phyloP scores from a whole-genome alignment of 257 asterid genomes.

The Lycium barbarum region DNA sequence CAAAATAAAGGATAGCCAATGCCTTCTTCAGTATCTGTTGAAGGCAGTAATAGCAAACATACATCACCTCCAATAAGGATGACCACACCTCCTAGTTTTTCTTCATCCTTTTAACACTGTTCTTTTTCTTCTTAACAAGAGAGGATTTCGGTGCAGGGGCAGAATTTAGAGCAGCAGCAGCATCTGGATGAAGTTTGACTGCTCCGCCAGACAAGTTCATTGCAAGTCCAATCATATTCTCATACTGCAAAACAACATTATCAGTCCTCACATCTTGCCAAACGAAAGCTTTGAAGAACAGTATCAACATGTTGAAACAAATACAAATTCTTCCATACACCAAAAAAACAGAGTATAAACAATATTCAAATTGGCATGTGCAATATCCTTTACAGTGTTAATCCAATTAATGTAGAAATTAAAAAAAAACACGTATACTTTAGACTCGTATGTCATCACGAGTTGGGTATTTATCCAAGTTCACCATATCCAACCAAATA shows the following conservation, averaged over 20 bases:
- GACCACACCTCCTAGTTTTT: neutral
- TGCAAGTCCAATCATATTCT: neutral
- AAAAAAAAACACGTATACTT: neutral
- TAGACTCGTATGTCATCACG: neutral
- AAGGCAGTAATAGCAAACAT: neutral
- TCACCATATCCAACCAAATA: neutral
- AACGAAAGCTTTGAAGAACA: neutral
- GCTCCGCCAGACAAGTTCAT: neutral
- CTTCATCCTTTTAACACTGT: neutral
- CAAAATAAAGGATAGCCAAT: neutral
- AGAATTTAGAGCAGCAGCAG: neutral
- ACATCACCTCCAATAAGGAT: neutral
- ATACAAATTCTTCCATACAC: neutral
- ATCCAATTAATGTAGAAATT: no score
- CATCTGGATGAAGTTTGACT: constrained; percentile 1
- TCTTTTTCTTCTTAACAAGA: neutral
- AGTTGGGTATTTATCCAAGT: neutral
- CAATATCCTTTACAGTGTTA: no score
- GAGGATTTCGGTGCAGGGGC: neutral
- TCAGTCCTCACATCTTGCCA: neutral
- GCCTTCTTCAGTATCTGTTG: neutral
- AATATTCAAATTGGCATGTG: no score
- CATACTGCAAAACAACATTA: constrained; percentile 9
- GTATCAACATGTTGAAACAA: neutral
- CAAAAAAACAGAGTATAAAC: no score